Percentiles rank a stretch among this genome's conserved stretches.
Evolutionary conservation across 2,329 filamentous ascomycete genomes (phyloP).

Genomic region (Aspergillus viridinutans): DNA sequence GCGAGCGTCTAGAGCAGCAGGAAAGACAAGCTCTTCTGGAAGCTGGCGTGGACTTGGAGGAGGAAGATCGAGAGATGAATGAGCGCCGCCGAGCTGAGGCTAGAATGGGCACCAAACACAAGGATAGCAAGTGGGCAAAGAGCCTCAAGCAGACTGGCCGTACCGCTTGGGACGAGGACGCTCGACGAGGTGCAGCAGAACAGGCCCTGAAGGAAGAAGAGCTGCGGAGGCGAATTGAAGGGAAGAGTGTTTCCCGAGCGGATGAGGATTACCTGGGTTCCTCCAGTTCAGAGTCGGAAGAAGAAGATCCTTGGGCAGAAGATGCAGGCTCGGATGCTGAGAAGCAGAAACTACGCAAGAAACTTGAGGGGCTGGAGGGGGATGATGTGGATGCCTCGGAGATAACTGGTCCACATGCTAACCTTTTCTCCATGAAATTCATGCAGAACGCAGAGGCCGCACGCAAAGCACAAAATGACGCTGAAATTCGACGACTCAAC

Average conservation of each 20-base stretch:
- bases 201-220: constrained; percentile 81
- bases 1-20: constrained; percentile 55
- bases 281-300: constrained; percentile 60
- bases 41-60: constrained; percentile 57
- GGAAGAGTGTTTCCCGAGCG: constrained; percentile 60
- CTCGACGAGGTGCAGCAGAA: constrained; percentile 70
- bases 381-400: constrained; percentile 40
- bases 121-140: constrained; percentile 91
- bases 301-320: constrained; percentile 56
- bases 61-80: constrained; percentile 60
- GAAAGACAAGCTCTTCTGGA: constrained; percentile 57
- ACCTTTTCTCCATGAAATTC: constrained; percentile 81
- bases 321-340: constrained; percentile 42
- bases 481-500: constrained; percentile 64
- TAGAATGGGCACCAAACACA: constrained; percentile 78
- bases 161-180: constrained; percentile 84
- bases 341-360: constrained; percentile 34
- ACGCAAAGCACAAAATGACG: constrained; percentile 75
- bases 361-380: constrained; percentile 48
- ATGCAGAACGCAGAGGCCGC: constrained; percentile 86
- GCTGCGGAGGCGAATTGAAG: constrained; percentile 72
- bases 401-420: constrained; percentile 52
- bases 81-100: constrained; percentile 77
- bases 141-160: constrained; percentile 72
- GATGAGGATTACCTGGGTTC: constrained; percentile 50